phyloP scores from a whole-genome alignment of 495 filamentous ascomycete genomes.

The Penicillium crystallinum region DNA sequence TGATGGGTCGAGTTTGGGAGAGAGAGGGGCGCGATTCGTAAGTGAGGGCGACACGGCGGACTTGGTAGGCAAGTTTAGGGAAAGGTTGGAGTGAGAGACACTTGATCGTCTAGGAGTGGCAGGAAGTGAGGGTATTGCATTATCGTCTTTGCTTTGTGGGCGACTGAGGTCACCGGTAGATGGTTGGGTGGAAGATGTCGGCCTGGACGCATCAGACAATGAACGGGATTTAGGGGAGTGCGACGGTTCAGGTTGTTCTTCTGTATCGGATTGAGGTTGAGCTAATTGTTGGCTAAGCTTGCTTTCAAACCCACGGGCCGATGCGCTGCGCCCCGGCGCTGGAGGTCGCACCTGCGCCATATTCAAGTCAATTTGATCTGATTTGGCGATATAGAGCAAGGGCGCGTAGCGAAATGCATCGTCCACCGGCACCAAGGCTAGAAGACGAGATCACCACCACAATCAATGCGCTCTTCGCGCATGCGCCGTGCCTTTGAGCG shows the following conservation, averaged over 20 bases:
- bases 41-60: constrained; percentile 50
- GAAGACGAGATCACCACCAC: neutral
- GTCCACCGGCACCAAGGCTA: neutral
- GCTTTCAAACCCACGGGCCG: constrained; percentile 32
- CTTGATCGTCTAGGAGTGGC: constrained; percentile 60
- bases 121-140: constrained; percentile 54
- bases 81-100: constrained; percentile 57
- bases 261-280: constrained; percentile 20
- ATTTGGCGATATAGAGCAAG: constrained; percentile 1
- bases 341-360: constrained; percentile 24
- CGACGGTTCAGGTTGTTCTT: constrained; percentile 12
- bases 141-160: constrained; percentile 71
- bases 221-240: constrained; percentile 39
- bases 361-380: constrained; percentile 3
- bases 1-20: constrained; percentile 77
- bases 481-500: neutral
- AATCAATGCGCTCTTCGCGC: neutral
- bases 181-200: constrained; percentile 21
- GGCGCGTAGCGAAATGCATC: neutral
- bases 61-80: constrained; percentile 67
- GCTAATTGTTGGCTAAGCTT: constrained; percentile 40
- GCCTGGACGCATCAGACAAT: constrained; percentile 41
- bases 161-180: constrained; percentile 26
- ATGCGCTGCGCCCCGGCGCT: constrained; percentile 19
- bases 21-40: constrained; percentile 64